These are phyloP conservation scores for Suillus clintonianus DNA, from an alignment of 768 basidiomycete species.

Conservation along the genomic window DNA sequence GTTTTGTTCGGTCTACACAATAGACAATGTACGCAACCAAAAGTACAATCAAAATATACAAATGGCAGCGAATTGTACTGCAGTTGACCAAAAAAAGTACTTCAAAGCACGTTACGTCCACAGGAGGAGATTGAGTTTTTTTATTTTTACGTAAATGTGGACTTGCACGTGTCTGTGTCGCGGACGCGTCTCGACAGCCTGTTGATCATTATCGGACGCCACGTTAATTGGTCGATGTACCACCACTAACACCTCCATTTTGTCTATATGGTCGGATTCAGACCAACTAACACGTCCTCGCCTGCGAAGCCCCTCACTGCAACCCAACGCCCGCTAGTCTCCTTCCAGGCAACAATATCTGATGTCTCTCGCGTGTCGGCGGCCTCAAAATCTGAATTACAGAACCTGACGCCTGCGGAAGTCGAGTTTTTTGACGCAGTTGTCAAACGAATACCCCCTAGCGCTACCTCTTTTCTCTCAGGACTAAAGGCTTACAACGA, in stretches of 20 bases:
- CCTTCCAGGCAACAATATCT: conserved; percentile 13
- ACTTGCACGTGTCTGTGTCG: conserved; percentile 17
- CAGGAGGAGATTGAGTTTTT: neutral
- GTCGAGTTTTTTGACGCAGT: conserved; percentile 76
- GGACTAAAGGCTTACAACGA: conserved; percentile 88
- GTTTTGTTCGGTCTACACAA: conserved; percentile 68
- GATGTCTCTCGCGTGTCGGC: conserved; percentile 45
- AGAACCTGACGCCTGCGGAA: conserved; percentile 52
- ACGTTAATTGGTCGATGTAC: conserved; percentile 1
- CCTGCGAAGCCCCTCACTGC: conserved; percentile 36
- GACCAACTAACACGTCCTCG: conserved; percentile 50
- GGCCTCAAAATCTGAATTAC: conserved; percentile 50
- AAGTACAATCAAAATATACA: neutral
- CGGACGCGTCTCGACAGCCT: conserved; percentile 19
- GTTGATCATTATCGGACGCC: conserved; percentile 4
- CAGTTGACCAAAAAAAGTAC: neutral
- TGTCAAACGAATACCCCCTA: conserved; percentile 63
- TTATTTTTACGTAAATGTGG: neutral
- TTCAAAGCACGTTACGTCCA: no score
- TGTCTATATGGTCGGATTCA: conserved; percentile 44
- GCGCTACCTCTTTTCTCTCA: conserved; percentile 74
- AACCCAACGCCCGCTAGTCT: conserved; percentile 12
- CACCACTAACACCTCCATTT: conserved; percentile 2
- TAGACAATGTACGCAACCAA: conserved; percentile 32
- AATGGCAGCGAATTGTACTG: neutral